Evolutionary conservation across 2,329 filamentous ascomycete species (phyloP).

Genomic region (Amylocarpus encephaloides): DNA sequence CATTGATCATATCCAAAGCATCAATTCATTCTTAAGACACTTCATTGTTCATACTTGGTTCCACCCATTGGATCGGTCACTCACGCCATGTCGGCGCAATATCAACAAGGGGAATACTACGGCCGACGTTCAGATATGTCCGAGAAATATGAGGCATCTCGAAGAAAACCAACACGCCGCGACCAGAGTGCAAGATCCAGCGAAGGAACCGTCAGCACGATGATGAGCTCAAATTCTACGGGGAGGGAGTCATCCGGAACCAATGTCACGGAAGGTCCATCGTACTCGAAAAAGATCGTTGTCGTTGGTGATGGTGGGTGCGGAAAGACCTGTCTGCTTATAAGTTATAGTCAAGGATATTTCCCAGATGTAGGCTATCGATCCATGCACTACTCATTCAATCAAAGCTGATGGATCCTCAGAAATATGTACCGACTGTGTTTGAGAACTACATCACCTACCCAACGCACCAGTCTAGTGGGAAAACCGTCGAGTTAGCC

Average conservation of each 20-base stretch:
- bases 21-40: background rate
- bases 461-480: constrained; percentile 77
- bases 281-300: constrained; percentile 98
- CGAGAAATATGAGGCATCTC: constrained; percentile 27
- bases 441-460: constrained; percentile 99
- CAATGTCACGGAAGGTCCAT: constrained; percentile 80
- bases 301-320: constrained; percentile 97
- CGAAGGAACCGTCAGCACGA: constrained; percentile 85
- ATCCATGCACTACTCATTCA: background rate
- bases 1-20: background rate
- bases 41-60: no score
- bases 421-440: constrained; percentile 99
- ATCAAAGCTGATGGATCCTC: constrained; percentile 6
- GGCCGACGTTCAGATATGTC: constrained; percentile 27
- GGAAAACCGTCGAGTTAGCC: constrained; percentile 93
- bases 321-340: constrained; percentile 96
- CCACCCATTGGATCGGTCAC: background rate
- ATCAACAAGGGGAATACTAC: constrained; percentile 28
- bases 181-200: constrained; percentile 52
- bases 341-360: constrained; percentile 97
- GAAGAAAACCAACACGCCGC: constrained; percentile 28
- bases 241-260: constrained; percentile 74
- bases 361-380: constrained; percentile 78
- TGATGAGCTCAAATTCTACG: constrained; percentile 64
- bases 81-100: constrained; percentile 25